Conservation (phyloP, 306 rosid genomes). For the Ceratonia siliqua region DNA sequence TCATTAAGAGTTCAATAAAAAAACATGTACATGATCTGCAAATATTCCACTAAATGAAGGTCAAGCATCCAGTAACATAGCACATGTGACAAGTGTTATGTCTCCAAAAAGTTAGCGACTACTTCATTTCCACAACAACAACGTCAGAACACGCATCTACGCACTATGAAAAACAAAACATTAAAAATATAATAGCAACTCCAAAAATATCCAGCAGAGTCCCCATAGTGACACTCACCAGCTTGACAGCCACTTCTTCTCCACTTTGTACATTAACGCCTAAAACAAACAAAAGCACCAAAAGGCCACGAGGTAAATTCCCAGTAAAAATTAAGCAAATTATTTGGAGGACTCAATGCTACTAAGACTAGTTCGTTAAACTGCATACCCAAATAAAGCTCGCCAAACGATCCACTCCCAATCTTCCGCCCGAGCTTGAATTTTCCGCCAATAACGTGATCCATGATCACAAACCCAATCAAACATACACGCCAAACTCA, state of each 20-base stretch:
- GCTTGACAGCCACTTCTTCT: conserved; percentile 97
- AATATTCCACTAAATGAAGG: conserved; percentile 6
- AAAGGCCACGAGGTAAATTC: conserved; percentile 32
- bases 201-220: conserved; percentile 22
- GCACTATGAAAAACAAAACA: conserved; percentile 2
- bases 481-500: conserved; percentile 30
- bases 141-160: conserved; percentile 14
- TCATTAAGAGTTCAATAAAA: background rate
- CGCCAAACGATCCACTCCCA: conserved; percentile 97
- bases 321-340: conserved; percentile 14
- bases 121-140: conserved; percentile 12
- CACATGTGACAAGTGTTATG: background rate
- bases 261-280: conserved; percentile 90
- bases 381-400: conserved; percentile 83
- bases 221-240: conserved; percentile 55
- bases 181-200: background rate
- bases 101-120: background rate
- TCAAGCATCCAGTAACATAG: conserved; percentile 21
- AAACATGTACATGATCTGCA: conserved; percentile 7
- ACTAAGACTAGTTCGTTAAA: conserved; percentile 21
- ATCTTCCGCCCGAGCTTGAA: conserved; percentile 96
- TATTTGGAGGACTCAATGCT: conserved; percentile 15
- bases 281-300: conserved; percentile 55
- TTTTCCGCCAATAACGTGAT: conserved; percentile 88
- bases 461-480: conserved; percentile 67